Conservation (phyloP, 805 yeast genomes). For the Ogataea paraovalis region DNA sequence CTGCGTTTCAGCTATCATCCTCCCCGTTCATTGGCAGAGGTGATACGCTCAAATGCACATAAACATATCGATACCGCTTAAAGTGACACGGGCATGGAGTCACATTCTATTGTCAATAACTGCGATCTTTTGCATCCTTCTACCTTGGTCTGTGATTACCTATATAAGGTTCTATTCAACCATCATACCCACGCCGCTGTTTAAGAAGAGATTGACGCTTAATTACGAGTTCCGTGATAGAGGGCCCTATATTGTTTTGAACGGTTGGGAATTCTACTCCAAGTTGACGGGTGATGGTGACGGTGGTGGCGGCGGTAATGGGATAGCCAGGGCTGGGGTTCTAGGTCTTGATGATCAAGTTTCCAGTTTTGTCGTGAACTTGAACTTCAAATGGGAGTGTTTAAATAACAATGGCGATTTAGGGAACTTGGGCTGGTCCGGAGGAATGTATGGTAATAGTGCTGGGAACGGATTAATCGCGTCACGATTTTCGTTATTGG, state of each 20-base stretch:
- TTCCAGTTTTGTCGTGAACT: constrained; percentile 18
- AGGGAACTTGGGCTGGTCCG: no score
- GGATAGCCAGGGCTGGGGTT: not conserved
- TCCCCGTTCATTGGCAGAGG: no score
- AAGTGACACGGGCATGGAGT: constrained; percentile 18
- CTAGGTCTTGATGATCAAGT: constrained; percentile 6
- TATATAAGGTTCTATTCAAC: constrained; percentile 29
- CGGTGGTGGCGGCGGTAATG: constrained; percentile 6
- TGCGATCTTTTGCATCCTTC: constrained; percentile 23
- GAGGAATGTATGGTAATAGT: not conserved
- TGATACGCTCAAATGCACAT: constrained; percentile 16
- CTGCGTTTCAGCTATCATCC: no score
- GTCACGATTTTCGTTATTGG: constrained; percentile 18
- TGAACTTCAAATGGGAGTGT: constrained; percentile 15
- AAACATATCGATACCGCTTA: constrained; percentile 22
- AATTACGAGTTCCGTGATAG: constrained; percentile 21
- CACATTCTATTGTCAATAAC: constrained; percentile 11
- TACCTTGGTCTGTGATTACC: constrained; percentile 32
- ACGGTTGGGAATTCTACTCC: constrained; percentile 7
- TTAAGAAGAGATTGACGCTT: constrained; percentile 11
- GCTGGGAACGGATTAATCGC: constrained; percentile 10
- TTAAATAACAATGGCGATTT: constrained; percentile 1
- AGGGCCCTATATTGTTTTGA: constrained; percentile 22
- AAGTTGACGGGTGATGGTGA: constrained; percentile 11
- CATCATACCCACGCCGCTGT: constrained; percentile 26